Base-by-base conservation (phyloP, 1,139 yeast species). In the Tardiomyces digboiensis region DNA sequence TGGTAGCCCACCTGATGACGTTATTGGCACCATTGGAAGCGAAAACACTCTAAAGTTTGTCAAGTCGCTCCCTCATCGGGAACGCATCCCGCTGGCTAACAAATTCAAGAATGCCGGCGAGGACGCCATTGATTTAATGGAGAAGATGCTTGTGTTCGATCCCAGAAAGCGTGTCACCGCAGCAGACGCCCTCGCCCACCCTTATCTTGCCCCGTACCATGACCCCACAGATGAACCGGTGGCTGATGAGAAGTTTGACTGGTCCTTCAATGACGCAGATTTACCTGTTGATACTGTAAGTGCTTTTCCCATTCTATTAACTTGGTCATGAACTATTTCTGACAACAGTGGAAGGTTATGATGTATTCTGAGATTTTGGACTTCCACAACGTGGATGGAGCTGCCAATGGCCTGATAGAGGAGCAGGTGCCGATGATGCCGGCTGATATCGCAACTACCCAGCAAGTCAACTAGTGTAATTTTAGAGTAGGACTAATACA, bases 271-370 rank as follows among this genome's bases (percentile, higher is more conserved):
- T 63, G 97, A 93, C 59, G 97, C 97, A 0, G 98, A 91, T 65
- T 74, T 91, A 57, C 97, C 98, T 1, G 94, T 91, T 19, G 97
- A 91, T 60, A 87, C 96, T n/a, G n/a, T n/a, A n/a, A n/a, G n/a
- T n/a, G n/a, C n/a, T n/a, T n/a, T n/a, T n/a, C n/a, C n/a, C n/a
- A n/a, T n/a, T n/a, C n/a, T n/a, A n/a, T n/a, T n/a, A n/a, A n/a
- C n/a, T n/a, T n/a, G n/a, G n/a, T n/a, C n/a, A n/a, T n/a, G n/a
- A n/a, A n/a, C n/a, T n/a, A n/a, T n/a, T n/a, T n/a, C n/a, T n/a
- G n/a, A n/a, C n/a, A n/a, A n/a, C n/a, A n/a, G 12, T 91, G 98
- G 98, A 80, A 95, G 67, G 96, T 89, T 22, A 91, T 91, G 98
- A 91, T 91, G 96, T 91, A 91, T 66, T 83, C 95, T 43, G 98